phyloP scores from a whole-genome alignment of 2,329 filamentous ascomycete species.

The Lachnellula cervina region DNA sequence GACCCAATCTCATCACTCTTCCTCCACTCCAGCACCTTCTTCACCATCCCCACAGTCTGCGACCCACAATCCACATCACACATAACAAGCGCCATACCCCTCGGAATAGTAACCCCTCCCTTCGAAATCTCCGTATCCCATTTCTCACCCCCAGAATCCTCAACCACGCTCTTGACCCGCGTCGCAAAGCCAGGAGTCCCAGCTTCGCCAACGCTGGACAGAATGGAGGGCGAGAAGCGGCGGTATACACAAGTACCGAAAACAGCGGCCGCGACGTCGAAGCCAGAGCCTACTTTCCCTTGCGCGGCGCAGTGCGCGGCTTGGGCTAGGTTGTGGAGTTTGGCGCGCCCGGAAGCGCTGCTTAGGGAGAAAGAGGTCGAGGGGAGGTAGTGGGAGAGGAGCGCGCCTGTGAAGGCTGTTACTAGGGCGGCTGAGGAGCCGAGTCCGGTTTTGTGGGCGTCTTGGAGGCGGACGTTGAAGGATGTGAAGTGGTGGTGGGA shows the following conservation, averaged over 20 bases:
- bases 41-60: conserved; percentile 93
- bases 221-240: conserved; percentile 79
- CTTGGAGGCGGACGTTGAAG: conserved; percentile 69
- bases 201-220: conserved; percentile 62
- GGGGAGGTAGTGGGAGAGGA: conserved; percentile 72
- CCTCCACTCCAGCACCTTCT: conserved; percentile 81
- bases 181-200: conserved; percentile 62
- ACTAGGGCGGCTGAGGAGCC: conserved; percentile 93
- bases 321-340: conserved; percentile 89
- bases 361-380: conserved; percentile 50
- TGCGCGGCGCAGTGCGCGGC: conserved; percentile 92
- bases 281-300: conserved; percentile 92
- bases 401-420: conserved; percentile 73
- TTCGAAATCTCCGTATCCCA: conserved; percentile 82
- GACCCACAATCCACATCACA: conserved; percentile 95
- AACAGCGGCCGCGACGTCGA: conserved; percentile 89
- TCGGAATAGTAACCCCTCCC: conserved; percentile 64
- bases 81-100: conserved; percentile 76
- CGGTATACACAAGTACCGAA: conserved; percentile 88
- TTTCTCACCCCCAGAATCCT: conserved; percentile 45
- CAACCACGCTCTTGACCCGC: conserved; percentile 60
- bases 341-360: conserved; percentile 48
- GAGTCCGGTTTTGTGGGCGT: conserved; percentile 91
- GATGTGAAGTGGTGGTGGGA: conserved; percentile 53
- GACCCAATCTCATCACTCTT: conserved; percentile 59